Base-by-base conservation (phyloP, 2,329 filamentous ascomycete genomes). In the Penicillium decumbens region DNA sequence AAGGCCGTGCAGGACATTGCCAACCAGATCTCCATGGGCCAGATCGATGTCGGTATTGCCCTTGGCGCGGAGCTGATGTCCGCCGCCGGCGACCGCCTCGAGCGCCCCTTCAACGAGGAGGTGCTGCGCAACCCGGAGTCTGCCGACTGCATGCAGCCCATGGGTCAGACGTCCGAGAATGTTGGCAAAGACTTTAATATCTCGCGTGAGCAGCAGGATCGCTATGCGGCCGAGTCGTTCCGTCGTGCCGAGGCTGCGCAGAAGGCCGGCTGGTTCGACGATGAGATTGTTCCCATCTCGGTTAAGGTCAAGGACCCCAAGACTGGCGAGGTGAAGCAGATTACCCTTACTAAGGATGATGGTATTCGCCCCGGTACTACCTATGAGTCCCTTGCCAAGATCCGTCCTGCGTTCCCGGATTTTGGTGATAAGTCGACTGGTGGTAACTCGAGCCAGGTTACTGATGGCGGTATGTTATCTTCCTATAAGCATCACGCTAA, bases 81-180 rank as follows among this genome's bases (percentile, higher is more conserved):
- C 4, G 72, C 76, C 4, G 83, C 83, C 51, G 86, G 85, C 44
- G 88, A 91, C 67, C 72, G 79, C 20, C 78, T 89, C 32, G 81
- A 84, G 23, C 72, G 81, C 55, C 84, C 87, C 3, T 93, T 96
- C 72, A 84, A 89, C 69, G 83, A 86, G 57, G 83, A 85, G 55
- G 83, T 97, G 52, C 75, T 88, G 60, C 75, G 79, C 64, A 87
- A 80, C 74, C 86, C 89, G 68, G 89, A 96, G 67, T 81, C 89
- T 0, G 72, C 72, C 41, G 92, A 97, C 75, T 93, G 90, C 78
- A 82, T 92, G 82, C 82, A 90, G 79, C 88, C 92, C 59, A 98
- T 98, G 93, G 93, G 93, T 20, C 95, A 95, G 82, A 98, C 93
- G 2, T 92, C 87, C 51, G 93, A 98, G 77, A 97, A 97, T 68